Base-by-base conservation (phyloP, 352 stramenopile species). In the Globisporangium solare region DNA sequence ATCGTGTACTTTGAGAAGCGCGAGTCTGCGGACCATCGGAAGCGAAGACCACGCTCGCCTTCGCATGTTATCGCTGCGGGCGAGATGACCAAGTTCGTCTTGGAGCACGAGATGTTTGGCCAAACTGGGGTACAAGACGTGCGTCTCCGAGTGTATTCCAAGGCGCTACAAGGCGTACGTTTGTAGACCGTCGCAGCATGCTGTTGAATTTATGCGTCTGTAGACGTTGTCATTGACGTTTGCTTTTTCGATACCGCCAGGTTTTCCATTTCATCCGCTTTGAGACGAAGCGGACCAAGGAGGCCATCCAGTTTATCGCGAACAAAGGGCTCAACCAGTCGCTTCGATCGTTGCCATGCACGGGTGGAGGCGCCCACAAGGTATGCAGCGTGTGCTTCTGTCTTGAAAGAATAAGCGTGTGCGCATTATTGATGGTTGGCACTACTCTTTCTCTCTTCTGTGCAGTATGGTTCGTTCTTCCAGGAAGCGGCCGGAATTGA, bases 201-300 rank as follows among this genome's bases (percentile, higher is more conserved):
- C 10, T 3, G 10, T 6, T 6, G 27, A 35, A 6, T 35, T 35
- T 35, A 13, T 15, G 20, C 8, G 31, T 37, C 6, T 4, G 13
- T 46, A n/a, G 3, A 5, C 31, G 6, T 39, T 54, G n/a, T 18
- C 48, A 47, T n/a, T 52, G 31, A 20, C 57, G 11, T n/a, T 46
- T 13, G 27, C 6, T 21, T 6, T 56, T 51, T 43, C 10, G 13
- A 60, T 40, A 18, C 5, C 55, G 5, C 24, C 39, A 93, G 83
- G 82, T 95, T 35, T 95, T 99, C 51, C 96, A 99, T 66, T 99
- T 99, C 67, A 93, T 95, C 27, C 76, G 80, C 5, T 94, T 92
- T 47, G 86, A 95, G 51, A 89, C 79, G 37, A 82, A 66, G 47
- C 81, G 88, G 51, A 93, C 85, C 32, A 67, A 65, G 40, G 75